Evolutionary conservation across 371 early-diverging fungal species (phyloP), one percentile per base, ranked within the genome.

Genomic region (Actinomortierella ambigua): DNA sequence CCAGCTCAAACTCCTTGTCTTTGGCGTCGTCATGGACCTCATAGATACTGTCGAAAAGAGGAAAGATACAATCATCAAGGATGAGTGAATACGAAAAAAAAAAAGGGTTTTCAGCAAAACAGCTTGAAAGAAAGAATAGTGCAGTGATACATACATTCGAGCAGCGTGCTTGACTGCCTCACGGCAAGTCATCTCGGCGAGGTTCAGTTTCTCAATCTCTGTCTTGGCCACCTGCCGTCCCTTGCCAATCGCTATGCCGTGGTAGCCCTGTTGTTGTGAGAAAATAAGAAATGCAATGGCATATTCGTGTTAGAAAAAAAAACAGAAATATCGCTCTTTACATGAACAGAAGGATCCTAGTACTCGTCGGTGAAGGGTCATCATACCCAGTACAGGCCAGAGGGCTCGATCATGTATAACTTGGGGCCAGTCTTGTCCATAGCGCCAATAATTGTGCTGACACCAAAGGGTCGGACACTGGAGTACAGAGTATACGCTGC

Each of bases 1-100:
- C 99, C 46, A 98, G 82, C 80, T 98, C 98, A 83, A 97, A 96
- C 46, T 94, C 94, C 81, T 95, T 97, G 81, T 98, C 98, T 82
- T 98, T 98, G 57, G 90, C 88, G 50, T 97, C 97, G 75, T 97
- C 98, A 68, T 98, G 99, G 47, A 93, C 96, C 40, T 91, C 83
- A 75, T 98, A 88, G 65, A 98, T 95, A 62, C 93, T 93, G 71
- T 7, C 46, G 11, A 57, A 11, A 47, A 13, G 17, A 42, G 27
- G 57, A 49, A 46, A 49, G 26, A 14, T 46, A 46, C 46, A 22
- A 8, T 5, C 8, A 22, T 46, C 46, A 15, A n/a, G 27, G n/a
- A 24, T 26, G 11, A 26, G 13, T 50, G 3, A 13, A 58, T 24
- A 23, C 42, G 50, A 55, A 50, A 1, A 42, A 39, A n/a, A 1